A percentile compares a stretch with the other conserved stretches of the same genome.
Evolutionary conservation across 1,284 basidiomycete genomes (phyloP).

Genomic region (Cutaneotrichosporon arboriforme): DNA sequence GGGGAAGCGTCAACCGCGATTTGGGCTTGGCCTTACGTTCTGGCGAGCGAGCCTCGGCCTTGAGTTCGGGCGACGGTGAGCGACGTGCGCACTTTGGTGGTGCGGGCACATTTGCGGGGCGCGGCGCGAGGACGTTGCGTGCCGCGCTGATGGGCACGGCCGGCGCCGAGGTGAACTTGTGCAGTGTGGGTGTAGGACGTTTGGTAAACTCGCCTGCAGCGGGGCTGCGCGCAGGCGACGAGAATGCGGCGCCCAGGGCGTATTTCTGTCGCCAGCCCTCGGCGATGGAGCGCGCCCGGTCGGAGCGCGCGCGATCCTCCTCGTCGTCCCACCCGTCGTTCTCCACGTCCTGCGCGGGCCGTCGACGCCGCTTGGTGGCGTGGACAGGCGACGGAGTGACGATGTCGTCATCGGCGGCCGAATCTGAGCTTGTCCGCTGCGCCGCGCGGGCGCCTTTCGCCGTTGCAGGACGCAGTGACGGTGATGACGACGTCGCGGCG

Average conservation of each 20-base stretch:
- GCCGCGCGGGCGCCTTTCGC: no score
- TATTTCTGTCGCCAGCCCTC: conserved; percentile 43
- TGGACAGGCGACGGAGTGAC: conserved; percentile 23
- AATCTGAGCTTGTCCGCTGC: conserved; percentile 23
- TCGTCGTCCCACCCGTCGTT: conserved; percentile 20
- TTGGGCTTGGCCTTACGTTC: neutral
- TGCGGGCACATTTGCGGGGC: neutral
- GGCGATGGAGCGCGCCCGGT: conserved; percentile 34
- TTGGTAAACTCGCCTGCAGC: neutral
- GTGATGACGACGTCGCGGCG: neutral
- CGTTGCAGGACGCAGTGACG: neutral
- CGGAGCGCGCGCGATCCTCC: conserved; percentile 19
- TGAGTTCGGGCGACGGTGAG: neutral
- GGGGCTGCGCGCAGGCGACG: neutral
- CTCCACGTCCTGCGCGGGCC: neutral
- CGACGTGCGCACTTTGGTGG: neutral
- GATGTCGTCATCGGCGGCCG: conserved; percentile 28
- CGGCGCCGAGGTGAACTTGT: neutral
- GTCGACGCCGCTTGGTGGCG: neutral
- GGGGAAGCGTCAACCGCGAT: neutral
- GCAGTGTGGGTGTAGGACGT: neutral
- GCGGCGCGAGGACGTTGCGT: conserved; percentile 1
- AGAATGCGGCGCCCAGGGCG: conserved; percentile 20
- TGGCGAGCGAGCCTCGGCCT: neutral
- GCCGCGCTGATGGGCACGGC: conserved; percentile 1